Conservation (phyloP, 768 basidiomycete species). For the Lentinula aciculospora region DNA sequence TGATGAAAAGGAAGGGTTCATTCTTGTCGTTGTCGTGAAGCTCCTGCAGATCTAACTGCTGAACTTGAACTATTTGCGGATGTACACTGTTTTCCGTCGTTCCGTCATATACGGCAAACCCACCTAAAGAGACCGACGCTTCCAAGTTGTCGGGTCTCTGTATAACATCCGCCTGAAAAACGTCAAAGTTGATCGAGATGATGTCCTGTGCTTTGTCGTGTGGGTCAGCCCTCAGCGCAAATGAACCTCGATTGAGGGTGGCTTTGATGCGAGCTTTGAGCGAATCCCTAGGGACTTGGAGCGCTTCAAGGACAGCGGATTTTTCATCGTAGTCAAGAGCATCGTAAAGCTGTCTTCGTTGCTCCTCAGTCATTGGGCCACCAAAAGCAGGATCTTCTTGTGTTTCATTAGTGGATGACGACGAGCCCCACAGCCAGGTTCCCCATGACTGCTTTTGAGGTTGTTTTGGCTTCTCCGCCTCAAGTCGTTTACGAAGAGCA, state of each 20-base stretch:
- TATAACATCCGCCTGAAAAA: constrained; percentile 76
- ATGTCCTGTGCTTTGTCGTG: constrained; percentile 62
- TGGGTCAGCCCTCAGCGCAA: constrained; percentile 75
- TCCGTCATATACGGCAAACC: constrained; percentile 88
- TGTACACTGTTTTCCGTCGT: constrained; percentile 76
- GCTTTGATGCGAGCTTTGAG: constrained; percentile 71
- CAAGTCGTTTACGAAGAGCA: constrained; percentile 61
- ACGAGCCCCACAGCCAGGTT: constrained; percentile 83
- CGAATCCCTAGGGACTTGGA: constrained; percentile 74
- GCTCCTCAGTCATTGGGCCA: constrained; percentile 80
- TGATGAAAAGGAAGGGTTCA: constrained; percentile 81
- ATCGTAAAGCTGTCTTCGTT: constrained; percentile 85
- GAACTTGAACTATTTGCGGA: constrained; percentile 83
- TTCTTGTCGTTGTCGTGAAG: constrained; percentile 18
- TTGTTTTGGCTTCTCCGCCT: constrained; percentile 56
- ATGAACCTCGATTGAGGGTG: constrained; percentile 82
- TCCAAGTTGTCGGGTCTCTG: constrained; percentile 89
- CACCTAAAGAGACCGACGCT: constrained; percentile 76
- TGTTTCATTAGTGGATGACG: constrained; percentile 21
- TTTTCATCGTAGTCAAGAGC: constrained; percentile 91
- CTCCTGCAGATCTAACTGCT: constrained; percentile 17
- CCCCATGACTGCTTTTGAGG: constrained; percentile 51
- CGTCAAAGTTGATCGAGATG: constrained; percentile 82
- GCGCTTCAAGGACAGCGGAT: constrained; percentile 58
- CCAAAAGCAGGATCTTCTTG: constrained; percentile 54